Conservation (phyloP, 768 basidiomycete species). For the Phlegmacium glaucopus region DNA sequence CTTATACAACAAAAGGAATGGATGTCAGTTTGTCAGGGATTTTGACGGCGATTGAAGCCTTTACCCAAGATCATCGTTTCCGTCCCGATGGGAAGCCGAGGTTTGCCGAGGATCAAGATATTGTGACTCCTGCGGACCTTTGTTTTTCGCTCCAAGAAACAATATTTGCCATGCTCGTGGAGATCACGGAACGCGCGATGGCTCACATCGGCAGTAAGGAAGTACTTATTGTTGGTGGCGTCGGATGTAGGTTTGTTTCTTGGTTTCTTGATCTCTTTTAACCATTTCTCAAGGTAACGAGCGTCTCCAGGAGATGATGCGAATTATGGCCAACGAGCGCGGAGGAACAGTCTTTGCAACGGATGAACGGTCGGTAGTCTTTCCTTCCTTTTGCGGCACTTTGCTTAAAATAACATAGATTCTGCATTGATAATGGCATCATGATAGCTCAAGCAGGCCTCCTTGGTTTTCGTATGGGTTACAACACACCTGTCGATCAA, state of each 20-base stretch:
- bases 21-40: slow-evolving; percentile 96
- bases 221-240: slow-evolving; percentile 96
- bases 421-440: slow-evolving; percentile 99
- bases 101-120: slow-evolving; percentile 52
- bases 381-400: not conserved
- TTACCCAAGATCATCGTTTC: slow-evolving; percentile 84
- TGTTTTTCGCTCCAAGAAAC: slow-evolving; percentile 98
- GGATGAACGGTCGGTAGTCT: slow-evolving; percentile 74
- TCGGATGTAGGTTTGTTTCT: slow-evolving; percentile 75
- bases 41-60: slow-evolving; percentile 82
- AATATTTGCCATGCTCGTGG: slow-evolving; percentile 96
- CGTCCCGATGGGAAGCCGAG: slow-evolving; percentile 38
- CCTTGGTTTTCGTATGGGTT: slow-evolving; percentile 88
- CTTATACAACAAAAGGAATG: slow-evolving; percentile 99
- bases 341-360: slow-evolving; percentile 90
- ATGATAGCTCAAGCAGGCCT: slow-evolving; percentile 99
- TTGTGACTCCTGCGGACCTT: slow-evolving; percentile 92
- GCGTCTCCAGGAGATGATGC: slow-evolving; percentile 98
- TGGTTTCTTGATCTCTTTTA: not conserved
- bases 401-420: slow-evolving; percentile 43
- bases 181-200: slow-evolving; percentile 99
- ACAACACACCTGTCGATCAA: slow-evolving; percentile 68
- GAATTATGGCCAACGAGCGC: slow-evolving; percentile 90
- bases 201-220: slow-evolving; percentile 96
- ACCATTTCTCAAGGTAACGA: slow-evolving; percentile 64